Conservation (phyloP, 2,329 filamentous ascomycete species). For the Microsporum audouinii region DNA sequence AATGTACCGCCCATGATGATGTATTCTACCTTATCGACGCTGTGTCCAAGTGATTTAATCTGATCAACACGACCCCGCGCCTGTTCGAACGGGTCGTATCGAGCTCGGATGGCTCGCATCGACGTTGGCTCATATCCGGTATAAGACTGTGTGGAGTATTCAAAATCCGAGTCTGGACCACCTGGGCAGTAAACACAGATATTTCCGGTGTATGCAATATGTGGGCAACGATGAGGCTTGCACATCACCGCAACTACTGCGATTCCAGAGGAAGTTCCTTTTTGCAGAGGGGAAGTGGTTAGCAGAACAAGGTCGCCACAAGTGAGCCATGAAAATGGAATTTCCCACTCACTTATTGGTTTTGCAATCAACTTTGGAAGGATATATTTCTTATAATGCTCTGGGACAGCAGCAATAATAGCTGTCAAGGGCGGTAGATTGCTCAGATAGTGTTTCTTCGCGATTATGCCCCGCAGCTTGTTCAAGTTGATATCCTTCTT, state of each 20-base stretch:
- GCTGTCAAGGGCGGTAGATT: slow-evolving; percentile 85
- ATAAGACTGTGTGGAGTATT: slow-evolving; percentile 98
- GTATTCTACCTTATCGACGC: slow-evolving; percentile 98
- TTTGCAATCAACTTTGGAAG: slow-evolving; percentile 93
- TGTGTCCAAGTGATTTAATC: slow-evolving; percentile 88
- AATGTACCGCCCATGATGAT: slow-evolving; percentile 99
- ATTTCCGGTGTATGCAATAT: slow-evolving; percentile 97
- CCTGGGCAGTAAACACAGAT: slow-evolving; percentile 98
- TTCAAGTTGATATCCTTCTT: slow-evolving; percentile 90
- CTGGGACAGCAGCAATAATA: slow-evolving; percentile 96
- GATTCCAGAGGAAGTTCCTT: slow-evolving; percentile 87
- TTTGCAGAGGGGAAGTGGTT: background rate
- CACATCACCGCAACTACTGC: slow-evolving; percentile 99
- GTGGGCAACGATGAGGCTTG: slow-evolving; percentile 93
- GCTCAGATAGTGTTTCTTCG: slow-evolving; percentile 84
- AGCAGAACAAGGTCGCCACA: background rate
- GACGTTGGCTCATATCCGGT: slow-evolving; percentile 97
- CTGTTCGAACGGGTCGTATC: slow-evolving; percentile 97
- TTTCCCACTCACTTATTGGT: slow-evolving; percentile 59
- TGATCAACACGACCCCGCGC: slow-evolving; percentile 91
- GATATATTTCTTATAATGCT: slow-evolving; percentile 99
- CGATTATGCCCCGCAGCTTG: slow-evolving; percentile 67
- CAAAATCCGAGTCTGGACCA: slow-evolving; percentile 94
- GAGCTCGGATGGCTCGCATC: slow-evolving; percentile 92
- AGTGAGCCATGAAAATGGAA: background rate